Evolutionary conservation across 2,329 filamentous ascomycete genomes (phyloP), one percentile per base, ranked within the genome.

Genomic region (Penicillium sp.): DNA sequence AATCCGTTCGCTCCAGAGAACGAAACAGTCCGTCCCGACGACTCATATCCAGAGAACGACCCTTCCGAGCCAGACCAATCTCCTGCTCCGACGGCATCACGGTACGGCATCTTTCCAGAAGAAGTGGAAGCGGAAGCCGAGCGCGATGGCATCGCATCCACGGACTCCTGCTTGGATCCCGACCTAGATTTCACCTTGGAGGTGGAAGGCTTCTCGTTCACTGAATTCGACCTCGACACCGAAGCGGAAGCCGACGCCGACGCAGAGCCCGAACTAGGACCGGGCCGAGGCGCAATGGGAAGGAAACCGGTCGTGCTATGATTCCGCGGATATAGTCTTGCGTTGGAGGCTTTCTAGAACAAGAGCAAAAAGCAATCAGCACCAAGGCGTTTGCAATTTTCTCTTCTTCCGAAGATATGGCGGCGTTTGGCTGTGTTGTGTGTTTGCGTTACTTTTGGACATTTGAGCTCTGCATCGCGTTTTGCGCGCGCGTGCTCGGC

Each of bases 401-500:
- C 59, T 54, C 49, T 54, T 39, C 21, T 48, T 55, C 39, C 50
- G 52, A 54, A 54, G 49, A 61, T 52, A 52, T 53, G 60, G 51
- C 49, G 47, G 58, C 52, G 49, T 43, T 48, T 49, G 46, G 52
- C 24, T 49, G 54, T 52, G 46, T 58, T 51, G 40, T 59, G 60
- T 61, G 49, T 50, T 58, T 62, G 61, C 61, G 61, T 64, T 69
- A 70, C 67, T 70, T 71, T 70, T 68, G 61, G 63, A 55, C 54
- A 55, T 60, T 68, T 68, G 46, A 63, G 59, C 61, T 73, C 70
- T 52, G 67, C 63, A 58, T 73, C 71, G 39, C 70, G 69, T 54
- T 65, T 70, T 39, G 67, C 60, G 49, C 93, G 94, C 70, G 92
- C 84, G 74, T 97, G 93, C 59, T 93, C 90, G 39, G 91, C 87